A percentile compares a stretch with the other conserved stretches of the same genome.
Conservation (phyloP, 2,329 filamentous ascomycete species). For the Sclerotinia nivalis region DNA sequence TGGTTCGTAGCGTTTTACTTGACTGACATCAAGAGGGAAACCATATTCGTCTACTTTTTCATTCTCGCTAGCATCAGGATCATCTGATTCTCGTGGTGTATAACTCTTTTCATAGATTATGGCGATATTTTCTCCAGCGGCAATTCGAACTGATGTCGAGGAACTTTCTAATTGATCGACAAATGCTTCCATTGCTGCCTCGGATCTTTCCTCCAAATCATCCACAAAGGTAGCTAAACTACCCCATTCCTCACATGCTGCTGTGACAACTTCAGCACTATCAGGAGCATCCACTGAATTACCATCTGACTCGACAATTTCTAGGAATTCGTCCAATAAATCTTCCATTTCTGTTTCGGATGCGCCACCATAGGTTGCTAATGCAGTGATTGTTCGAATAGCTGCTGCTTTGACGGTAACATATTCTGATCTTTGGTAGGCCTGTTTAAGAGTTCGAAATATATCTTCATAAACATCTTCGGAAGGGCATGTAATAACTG, state of each 20-base stretch:
- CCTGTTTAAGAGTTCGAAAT: constrained; percentile 55
- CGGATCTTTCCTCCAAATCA: constrained; percentile 63
- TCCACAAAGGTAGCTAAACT: constrained; percentile 66
- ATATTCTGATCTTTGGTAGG: constrained; percentile 61
- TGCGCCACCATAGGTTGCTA: constrained; percentile 65
- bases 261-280: constrained; percentile 60
- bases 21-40: constrained; percentile 43
- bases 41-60: constrained; percentile 41
- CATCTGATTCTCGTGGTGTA: constrained; percentile 48
- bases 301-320: constrained; percentile 69
- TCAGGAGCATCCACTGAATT: constrained; percentile 62
- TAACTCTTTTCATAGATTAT: constrained; percentile 67
- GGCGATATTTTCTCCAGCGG: constrained; percentile 71
- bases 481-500: constrained; percentile 62
- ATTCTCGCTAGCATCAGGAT: constrained; percentile 46
- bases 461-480: constrained; percentile 61
- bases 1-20: constrained; percentile 65
- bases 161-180: constrained; percentile 68
- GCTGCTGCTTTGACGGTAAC: constrained; percentile 60
- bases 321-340: constrained; percentile 65
- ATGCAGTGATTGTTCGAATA: constrained; percentile 63
- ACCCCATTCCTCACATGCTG: constrained; percentile 69
- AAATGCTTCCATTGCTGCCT: constrained; percentile 65
- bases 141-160: constrained; percentile 63
- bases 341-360: constrained; percentile 61